Evolutionary conservation across 2,329 filamentous ascomycete species (phyloP), one percentile per base, ranked within the genome.

Genomic region (Ploettnerulaceae sp.): DNA sequence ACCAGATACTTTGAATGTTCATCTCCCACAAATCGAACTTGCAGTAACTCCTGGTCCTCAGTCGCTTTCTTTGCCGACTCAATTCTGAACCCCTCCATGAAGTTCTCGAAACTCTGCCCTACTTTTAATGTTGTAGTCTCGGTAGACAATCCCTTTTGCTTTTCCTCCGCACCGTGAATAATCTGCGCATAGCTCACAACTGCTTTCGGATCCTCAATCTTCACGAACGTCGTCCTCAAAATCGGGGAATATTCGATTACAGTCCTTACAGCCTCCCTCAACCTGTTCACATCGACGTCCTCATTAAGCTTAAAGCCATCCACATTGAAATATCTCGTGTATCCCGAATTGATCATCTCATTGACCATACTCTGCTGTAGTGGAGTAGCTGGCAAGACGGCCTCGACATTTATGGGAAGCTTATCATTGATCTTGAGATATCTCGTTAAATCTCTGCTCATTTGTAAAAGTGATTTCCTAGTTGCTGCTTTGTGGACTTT

Each of bases 351-450:
- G 0, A 89, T 55, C 86, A 95, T 95, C 50, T 88, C 85, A 0
- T 82, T 81, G 2, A 94, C 69, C 81, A 96, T 89, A 1, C 84
- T 82, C 63, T 96, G 89, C 66, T 97, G 90, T 4, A 95, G 72
- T 5, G 89, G 82, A 0, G 90, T 95, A 0, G 84, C 76, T 0
- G 89, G 89, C 2, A 93, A 66, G 2, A 91, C 66, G 3, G 71
- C 63, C 40, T 86, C 77, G 1, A 83, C 58, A 8, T 69, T 58
- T 0, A 63, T 50, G 6, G 75, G 59, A 48, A 67, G 50, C 17
- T 67, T 57, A 0, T 61, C 67, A 3, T 61, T 61, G 0, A 54
- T 52, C 15, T 58, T 51, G 3, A 76, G 64, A 35, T 69, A 70
- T 3, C 53, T 43, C 41, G 55, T 66, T 8, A 80, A 66, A 7